A percentile compares a stretch with the other conserved stretches of the same genome.
These are phyloP conservation scores for Pholiota conissans DNA, from an alignment of 768 basidiomycete species.

Conservation along the genomic window DNA sequence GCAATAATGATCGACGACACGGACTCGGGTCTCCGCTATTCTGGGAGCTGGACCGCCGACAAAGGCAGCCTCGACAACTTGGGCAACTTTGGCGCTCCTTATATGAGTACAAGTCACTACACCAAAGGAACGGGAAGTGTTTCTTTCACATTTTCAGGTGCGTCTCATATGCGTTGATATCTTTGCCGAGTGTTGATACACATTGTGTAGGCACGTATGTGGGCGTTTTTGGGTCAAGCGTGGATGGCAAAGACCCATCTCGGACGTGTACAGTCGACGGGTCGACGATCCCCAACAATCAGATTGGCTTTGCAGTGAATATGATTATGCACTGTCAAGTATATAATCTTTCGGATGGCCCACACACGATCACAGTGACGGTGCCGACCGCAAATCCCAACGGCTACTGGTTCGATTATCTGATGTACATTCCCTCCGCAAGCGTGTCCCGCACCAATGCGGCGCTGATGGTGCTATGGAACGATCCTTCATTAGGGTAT, in stretches of 20 bases:
- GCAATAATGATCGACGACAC: background rate
- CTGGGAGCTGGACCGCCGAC: background rate
- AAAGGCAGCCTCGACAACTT: conserved; percentile 3
- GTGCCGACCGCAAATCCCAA: conserved; percentile 1
- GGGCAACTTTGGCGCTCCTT: conserved; percentile 1
- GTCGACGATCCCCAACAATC: background rate
- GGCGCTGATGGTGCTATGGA: background rate
- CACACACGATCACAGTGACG: conserved; percentile 1
- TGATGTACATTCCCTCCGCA: background rate
- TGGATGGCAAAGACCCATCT: background rate
- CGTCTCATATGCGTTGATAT: background rate
- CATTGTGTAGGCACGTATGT: conserved; percentile 2
- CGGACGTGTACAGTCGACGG: conserved; percentile 2
- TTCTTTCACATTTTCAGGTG: conserved; percentile 1
- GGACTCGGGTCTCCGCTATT: background rate
- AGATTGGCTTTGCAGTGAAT: background rate
- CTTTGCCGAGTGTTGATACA: background rate
- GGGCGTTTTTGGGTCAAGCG: conserved; percentile 2
- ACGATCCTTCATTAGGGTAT: background rate
- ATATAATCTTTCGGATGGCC: background rate
- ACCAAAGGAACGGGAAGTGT: conserved; percentile 1
- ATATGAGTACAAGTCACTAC: background rate
- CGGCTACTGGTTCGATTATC: conserved; percentile 3
- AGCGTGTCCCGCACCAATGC: background rate
- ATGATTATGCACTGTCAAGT: conserved; percentile 2